Percentiles rank a stretch among this genome's conserved stretches.
phyloP scores from a whole-genome alignment of 2,329 filamentous ascomycete genomes.

The Aspergillus thermomutatus region DNA sequence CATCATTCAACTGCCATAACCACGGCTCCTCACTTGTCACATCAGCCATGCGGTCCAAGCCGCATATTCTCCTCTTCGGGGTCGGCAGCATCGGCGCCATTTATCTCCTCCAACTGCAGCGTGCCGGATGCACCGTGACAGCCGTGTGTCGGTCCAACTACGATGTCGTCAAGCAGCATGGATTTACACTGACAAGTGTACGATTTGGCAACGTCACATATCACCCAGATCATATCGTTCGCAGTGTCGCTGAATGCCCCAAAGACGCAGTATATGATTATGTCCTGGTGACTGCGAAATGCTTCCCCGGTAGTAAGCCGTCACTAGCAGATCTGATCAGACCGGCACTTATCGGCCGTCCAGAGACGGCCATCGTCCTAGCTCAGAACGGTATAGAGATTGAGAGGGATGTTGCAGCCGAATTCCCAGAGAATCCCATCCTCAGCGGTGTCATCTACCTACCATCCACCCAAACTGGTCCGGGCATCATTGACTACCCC shows the following conservation, averaged over 20 bases:
- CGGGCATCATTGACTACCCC: slow-evolving; percentile 47
- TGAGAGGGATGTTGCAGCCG: slow-evolving; percentile 51
- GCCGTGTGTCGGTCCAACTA: slow-evolving; percentile 35
- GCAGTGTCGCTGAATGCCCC: slow-evolving; percentile 18
- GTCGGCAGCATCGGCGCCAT: slow-evolving; percentile 31
- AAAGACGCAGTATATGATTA: slow-evolving; percentile 41
- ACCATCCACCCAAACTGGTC: slow-evolving; percentile 49
- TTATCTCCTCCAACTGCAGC: slow-evolving; percentile 28
- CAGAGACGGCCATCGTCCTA: slow-evolving; percentile 53
- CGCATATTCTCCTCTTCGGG: slow-evolving; percentile 30
- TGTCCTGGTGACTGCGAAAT: slow-evolving; percentile 48
- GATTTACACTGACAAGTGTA: slow-evolving; percentile 26
- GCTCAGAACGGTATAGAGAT: slow-evolving; percentile 62
- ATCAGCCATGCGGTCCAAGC: background rate
- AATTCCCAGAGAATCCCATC: slow-evolving; percentile 52
- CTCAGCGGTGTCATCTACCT: slow-evolving; percentile 57
- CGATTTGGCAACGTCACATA: slow-evolving; percentile 23
- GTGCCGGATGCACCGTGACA: slow-evolving; percentile 23
- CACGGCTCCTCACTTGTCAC: too few relatives aligned
- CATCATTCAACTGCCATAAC: too few relatives aligned
- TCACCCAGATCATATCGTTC: slow-evolving; percentile 18
- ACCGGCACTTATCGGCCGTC: slow-evolving; percentile 35
- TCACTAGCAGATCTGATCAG: slow-evolving; percentile 34
- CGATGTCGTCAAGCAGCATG: slow-evolving; percentile 18
- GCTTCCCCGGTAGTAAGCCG: slow-evolving; percentile 37